Base-by-base conservation (phyloP, 345 rosid genomes). In the Ceriops tagal region DNA sequence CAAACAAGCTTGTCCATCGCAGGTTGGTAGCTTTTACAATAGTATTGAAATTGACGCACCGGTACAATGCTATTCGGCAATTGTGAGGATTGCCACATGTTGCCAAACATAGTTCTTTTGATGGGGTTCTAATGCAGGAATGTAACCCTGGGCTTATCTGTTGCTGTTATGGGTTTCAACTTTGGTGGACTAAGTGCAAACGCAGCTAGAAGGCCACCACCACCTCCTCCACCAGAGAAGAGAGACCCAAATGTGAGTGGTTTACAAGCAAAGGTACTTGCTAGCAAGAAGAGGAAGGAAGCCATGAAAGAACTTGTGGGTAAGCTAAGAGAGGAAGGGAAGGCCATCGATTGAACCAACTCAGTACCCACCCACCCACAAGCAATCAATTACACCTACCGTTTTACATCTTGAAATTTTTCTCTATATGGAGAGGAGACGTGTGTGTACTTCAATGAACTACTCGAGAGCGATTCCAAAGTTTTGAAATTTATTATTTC, bases 181-280 rank as follows among this genome's bases (percentile, higher is more conserved):
- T 20, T 73, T 0, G 80, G 80, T 55, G 82, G 70, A 7, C 49
- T 64, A 39, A 75, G 62, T 9, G 90, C 92, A 5, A 78, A 69
- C 65, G 96, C 96, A 1, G 83, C 82, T 0, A 84, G 82, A 73
- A 80, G 89, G 80, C 88, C 92, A 0, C 89, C 92, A 0, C 89
- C 96, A 0, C 86, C 92, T 0, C 87, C 93, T 2, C 90, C 86
- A 0, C 64, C 89, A 0, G 93, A 91, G 88, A 91, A 86, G 72
- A 83, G 77, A 69, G 96, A 88, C 77, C 98, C 92, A 0, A 87
- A 66, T 68, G 71, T 88, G 75, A 89, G 85, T n/a, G 96, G 96
- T 9, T 80, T 89, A 49, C 92, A 77, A 69, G 98, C 96, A 1
- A 91, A 87, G 73, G 81, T 93, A 31, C 67, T 89, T n/a, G 97